Conservation (phyloP, 345 rosid species). For the thale cress (Arabidopsis thaliana) region DNA sequence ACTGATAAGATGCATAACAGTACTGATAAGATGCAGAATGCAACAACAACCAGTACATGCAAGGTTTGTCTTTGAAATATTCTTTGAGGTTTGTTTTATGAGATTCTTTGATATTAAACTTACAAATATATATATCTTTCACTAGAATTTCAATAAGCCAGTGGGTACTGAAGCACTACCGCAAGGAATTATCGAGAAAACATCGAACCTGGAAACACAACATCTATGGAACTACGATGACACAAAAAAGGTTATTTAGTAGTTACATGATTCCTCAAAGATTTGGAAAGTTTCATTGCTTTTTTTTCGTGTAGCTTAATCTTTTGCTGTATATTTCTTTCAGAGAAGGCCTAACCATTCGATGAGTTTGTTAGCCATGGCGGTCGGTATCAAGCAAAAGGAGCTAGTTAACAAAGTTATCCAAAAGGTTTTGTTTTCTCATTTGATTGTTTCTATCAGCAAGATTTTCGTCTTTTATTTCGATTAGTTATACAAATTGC, state of each 20-base stretch:
- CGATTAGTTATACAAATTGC: background rate
- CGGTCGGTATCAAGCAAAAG: conserved; percentile 82
- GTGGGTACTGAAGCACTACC: conserved; percentile 68
- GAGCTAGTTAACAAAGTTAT: conserved; percentile 68
- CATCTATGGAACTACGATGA: conserved; percentile 58
- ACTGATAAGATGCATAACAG: conserved; percentile 48
- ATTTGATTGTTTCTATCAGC: conserved; percentile 1
- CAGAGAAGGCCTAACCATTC: conserved; percentile 52
- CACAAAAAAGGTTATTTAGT: conserved; percentile 46
- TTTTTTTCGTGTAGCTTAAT: background rate
- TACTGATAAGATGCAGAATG: conserved; percentile 39
- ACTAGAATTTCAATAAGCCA: conserved; percentile 58
- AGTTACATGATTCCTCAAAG: background rate
- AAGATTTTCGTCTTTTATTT: background rate
- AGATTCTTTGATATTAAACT: background rate
- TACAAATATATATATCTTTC: background rate
- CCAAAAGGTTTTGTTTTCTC: conserved; percentile 55
- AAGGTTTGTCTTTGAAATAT: conserved; percentile 56
- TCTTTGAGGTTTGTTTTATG: background rate
- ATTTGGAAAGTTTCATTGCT: background rate
- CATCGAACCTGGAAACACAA: conserved; percentile 65
- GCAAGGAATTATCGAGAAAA: conserved; percentile 60
- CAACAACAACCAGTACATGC: conserved; percentile 49
- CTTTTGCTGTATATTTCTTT: background rate
- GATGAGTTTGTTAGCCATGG: conserved; percentile 65